phyloP scores from a whole-genome alignment of 305 asterid species.

The Fraxinus greggii region DNA sequence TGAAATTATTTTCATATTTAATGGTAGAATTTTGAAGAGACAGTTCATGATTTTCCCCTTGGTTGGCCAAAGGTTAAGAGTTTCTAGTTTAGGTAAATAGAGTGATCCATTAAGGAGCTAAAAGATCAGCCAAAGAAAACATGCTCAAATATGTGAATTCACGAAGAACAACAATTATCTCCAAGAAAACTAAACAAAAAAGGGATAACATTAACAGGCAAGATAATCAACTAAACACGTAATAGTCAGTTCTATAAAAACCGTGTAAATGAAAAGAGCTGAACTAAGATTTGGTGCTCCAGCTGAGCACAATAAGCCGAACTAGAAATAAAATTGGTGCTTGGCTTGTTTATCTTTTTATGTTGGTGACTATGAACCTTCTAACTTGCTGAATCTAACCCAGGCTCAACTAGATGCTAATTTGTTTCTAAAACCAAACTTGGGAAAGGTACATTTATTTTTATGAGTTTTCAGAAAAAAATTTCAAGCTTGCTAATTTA shows the following conservation, averaged over 20 bases:
- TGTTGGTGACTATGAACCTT: background rate
- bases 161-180: background rate
- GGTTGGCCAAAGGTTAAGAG: background rate
- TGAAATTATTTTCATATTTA: background rate
- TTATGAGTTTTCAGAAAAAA: background rate
- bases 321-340: background rate
- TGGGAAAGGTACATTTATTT: background rate
- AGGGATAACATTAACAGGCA: background rate
- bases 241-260: background rate
- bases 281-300: background rate
- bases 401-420: background rate
- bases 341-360: background rate
- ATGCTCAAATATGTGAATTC: background rate
- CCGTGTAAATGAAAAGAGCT: background rate
- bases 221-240: background rate
- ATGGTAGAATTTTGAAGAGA: background rate
- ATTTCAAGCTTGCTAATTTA: background rate
- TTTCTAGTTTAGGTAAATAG: background rate
- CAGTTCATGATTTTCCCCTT: background rate
- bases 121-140: background rate
- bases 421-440: background rate
- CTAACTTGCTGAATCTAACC: background rate
- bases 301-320: background rate
- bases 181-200: background rate
- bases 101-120: background rate